These are phyloP conservation scores for Anethum foeniculum DNA, from an alignment of 140 eudicot species.

Conservation along the genomic window DNA sequence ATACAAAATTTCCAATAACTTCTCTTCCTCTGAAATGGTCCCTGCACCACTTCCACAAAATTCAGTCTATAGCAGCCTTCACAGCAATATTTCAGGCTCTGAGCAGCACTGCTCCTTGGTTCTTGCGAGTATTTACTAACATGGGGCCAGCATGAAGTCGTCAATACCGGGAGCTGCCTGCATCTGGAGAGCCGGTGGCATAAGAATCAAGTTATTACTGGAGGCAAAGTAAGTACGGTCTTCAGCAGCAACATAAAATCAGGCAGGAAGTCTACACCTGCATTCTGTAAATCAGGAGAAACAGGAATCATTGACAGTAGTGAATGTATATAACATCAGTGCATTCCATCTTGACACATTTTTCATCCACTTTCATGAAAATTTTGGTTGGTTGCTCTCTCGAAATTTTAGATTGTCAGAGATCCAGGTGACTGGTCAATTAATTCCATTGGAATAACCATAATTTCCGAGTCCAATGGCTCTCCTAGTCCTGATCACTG, in stretches of 20 bases:
- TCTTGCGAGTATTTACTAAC: slow-evolving; percentile 27
- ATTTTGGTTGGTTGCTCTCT: background rate
- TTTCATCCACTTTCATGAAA: slow-evolving; percentile 15
- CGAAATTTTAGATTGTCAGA: background rate
- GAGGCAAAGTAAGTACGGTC: slow-evolving; percentile 24
- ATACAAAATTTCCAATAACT: slow-evolving; percentile 37
- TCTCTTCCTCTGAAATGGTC: slow-evolving; percentile 22
- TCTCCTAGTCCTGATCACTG: background rate
- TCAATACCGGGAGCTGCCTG: slow-evolving; percentile 40
- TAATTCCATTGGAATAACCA: background rate
- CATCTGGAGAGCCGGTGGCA: slow-evolving; percentile 12
- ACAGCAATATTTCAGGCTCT: slow-evolving; percentile 34
- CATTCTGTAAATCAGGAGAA: slow-evolving; percentile 33
- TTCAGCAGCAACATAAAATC: slow-evolving; percentile 21
- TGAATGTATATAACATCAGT: background rate
- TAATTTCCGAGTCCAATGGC: background rate
- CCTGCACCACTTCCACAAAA: slow-evolving; percentile 14
- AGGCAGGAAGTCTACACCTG: slow-evolving; percentile 12
- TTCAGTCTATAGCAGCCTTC: background rate
- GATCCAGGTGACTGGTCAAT: background rate
- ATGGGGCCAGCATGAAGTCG: slow-evolving; percentile 39
- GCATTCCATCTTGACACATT: slow-evolving; percentile 13
- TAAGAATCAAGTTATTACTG: background rate
- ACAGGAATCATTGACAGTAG: slow-evolving; percentile 15
- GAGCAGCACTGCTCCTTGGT: slow-evolving; percentile 33